These are phyloP conservation scores for Cystobasidium tubakii DNA, from an alignment of 768 basidiomycete species.

Conservation along the genomic window DNA sequence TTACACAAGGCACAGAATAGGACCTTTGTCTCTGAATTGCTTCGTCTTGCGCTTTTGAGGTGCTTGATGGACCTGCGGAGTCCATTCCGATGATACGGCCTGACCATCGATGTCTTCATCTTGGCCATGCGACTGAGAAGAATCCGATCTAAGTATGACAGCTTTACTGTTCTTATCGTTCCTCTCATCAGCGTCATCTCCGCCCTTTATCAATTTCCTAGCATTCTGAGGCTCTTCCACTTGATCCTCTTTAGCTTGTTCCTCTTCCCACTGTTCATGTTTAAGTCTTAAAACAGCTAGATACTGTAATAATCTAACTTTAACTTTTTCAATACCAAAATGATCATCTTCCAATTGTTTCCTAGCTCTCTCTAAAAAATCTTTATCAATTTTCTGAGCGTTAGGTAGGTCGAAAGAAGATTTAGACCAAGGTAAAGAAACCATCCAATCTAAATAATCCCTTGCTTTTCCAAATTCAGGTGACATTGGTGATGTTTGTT, in stretches of 20 bases:
- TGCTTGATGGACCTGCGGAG: neutral
- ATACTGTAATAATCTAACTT: slow-evolving; percentile 83
- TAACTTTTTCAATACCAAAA: slow-evolving; percentile 85
- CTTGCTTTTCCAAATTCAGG: slow-evolving; percentile 82
- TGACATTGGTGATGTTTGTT: slow-evolving; percentile 79
- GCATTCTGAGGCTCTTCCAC: neutral
- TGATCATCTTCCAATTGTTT: slow-evolving; percentile 81
- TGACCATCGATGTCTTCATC: neutral
- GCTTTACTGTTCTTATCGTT: neutral
- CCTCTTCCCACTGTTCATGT: slow-evolving; percentile 32
- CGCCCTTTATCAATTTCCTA: too few relatives aligned
- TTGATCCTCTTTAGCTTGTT: slow-evolving; percentile 18
- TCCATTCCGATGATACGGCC: neutral
- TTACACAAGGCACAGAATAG: slow-evolving; percentile 44
- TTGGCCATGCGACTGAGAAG: neutral
- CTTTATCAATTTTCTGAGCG: slow-evolving; percentile 39
- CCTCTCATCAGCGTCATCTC: neutral
- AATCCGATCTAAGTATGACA: neutral
- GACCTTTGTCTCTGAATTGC: slow-evolving; percentile 37
- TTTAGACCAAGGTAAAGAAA: slow-evolving; percentile 69
- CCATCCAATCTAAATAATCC: slow-evolving; percentile 79
- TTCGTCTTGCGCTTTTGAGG: neutral
- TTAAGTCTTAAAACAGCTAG: slow-evolving; percentile 72
- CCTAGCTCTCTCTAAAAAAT: slow-evolving; percentile 55
- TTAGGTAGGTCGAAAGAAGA: slow-evolving; percentile 10